Evolutionary conservation across 1,284 basidiomycete species (phyloP), one percentile per base, ranked within the genome.

Genomic region (Cutaneotrichosporon curvatum): DNA sequence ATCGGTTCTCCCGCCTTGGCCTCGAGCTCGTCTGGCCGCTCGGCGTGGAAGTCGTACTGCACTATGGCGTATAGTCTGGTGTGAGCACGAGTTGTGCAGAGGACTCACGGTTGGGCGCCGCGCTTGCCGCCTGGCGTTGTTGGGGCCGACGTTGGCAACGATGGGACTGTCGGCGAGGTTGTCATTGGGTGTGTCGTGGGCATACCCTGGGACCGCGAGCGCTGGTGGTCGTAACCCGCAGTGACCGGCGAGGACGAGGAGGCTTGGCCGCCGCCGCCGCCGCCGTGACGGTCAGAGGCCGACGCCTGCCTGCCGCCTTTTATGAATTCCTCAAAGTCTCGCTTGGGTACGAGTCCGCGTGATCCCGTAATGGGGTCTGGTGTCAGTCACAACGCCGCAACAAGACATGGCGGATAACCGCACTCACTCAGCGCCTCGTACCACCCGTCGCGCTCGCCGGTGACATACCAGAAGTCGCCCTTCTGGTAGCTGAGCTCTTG

Each of bases 391-490:
- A 12, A 34, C 10, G 6, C 4, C 14, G 34, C 3, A 19, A 15
- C 31, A 21, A 16, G 20, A 14, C 12, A 7, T 7, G 25, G 12
- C 25, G 7, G 25, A 9, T 34, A 16, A 6, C 16, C 32, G 5
- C 16, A 72, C 72, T 61, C 50, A 73, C 72, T 92, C 65, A 90
- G 81, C 4, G 85, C 89, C 67, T 90, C 85, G 62, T 86, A 92
- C 80, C 82, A 90, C 16, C 62, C 68, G 39, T 69, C 67, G 45
- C 70, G 60, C 74, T 94, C 88, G 54, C 81, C 81, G 30, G 88
- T 77, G 49, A 98, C 92, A 73, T 97, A 88, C 76, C 96, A 97
- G 73, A 97, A 97, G 74, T 99, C 95, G 53, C 95, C 95, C 71
- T 87, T 86, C 57, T 81, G 77, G 68, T 97, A 98, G 36, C 86